These are phyloP conservation scores for Fusarium devonianum DNA, from an alignment of 2,329 filamentous ascomycete species.

Conservation along the genomic window DNA sequence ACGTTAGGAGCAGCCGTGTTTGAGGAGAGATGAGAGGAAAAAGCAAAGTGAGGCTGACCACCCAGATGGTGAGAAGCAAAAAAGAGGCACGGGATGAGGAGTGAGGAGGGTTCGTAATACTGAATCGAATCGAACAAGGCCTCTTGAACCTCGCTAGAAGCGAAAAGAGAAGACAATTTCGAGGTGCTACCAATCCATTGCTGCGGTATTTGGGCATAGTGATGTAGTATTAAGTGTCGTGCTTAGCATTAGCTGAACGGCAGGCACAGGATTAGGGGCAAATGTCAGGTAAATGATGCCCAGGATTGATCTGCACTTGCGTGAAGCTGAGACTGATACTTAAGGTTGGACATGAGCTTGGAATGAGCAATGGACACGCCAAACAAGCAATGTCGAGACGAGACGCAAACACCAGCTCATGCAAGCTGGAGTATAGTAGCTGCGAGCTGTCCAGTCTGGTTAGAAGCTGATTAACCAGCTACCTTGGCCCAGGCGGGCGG, in stretches of 20 bases:
- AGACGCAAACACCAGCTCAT: constrained; percentile 8
- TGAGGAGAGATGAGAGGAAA: constrained; percentile 30
- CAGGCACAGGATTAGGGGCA: constrained; percentile 27
- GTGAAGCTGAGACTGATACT: constrained; percentile 13
- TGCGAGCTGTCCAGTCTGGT: background rate
- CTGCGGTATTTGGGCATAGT: constrained; percentile 23
- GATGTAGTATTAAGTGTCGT: constrained; percentile 37
- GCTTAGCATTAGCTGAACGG: constrained; percentile 29
- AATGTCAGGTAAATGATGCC: background rate
- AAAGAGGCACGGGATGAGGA: constrained; percentile 12
- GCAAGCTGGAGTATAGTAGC: background rate
- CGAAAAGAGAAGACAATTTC: constrained; percentile 31
- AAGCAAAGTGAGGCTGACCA: constrained; percentile 38
- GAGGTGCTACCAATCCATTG: constrained; percentile 13
- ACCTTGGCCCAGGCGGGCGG: background rate
- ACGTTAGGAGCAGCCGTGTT: constrained; percentile 6
- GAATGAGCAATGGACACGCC: constrained; percentile 26
- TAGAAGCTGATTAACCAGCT: constrained; percentile 1
- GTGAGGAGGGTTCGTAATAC: constrained; percentile 3
- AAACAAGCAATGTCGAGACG: constrained; percentile 16
- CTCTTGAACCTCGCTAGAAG: background rate
- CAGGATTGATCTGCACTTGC: too few species aligned
- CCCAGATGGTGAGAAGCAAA: constrained; percentile 14
- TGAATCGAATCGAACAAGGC: background rate
- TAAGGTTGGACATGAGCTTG: constrained; percentile 4